Conservation (phyloP, 164 flowering plant genomes). For the Nymphaea colorata region DNA sequence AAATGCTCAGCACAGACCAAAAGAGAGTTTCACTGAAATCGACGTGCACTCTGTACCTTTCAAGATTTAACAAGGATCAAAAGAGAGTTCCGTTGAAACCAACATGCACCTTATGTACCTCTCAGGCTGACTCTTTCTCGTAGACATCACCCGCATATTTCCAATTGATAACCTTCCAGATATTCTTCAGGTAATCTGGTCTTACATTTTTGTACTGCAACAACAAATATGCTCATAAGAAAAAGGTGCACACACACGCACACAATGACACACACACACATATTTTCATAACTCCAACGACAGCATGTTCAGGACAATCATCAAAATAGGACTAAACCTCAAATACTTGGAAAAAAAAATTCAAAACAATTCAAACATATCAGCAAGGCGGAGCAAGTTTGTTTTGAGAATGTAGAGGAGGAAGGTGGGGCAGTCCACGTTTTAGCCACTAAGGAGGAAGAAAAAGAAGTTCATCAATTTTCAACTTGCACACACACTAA, state of each 20-base stretch:
- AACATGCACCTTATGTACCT: not conserved
- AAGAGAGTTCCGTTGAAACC: not conserved
- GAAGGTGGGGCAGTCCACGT: too few species aligned
- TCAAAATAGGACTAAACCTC: too few species aligned
- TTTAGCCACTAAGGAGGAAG: too few species aligned
- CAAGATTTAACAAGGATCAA: not conserved
- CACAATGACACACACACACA: too few species aligned
- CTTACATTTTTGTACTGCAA: constrained; percentile 95
- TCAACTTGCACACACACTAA: too few species aligned
- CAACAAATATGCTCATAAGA: not conserved
- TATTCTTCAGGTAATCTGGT: constrained; percentile 85
- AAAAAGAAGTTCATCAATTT: too few species aligned
- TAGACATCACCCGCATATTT: constrained; percentile 59
- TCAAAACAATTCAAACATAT: too few species aligned
- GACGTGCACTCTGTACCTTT: not conserved
- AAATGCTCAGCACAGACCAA: not conserved
- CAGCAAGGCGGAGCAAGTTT: too few species aligned
- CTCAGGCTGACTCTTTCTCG: constrained; percentile 42
- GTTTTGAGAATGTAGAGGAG: too few species aligned
- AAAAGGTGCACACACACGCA: too few species aligned
- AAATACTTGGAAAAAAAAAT: too few species aligned
- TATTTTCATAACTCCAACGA: too few species aligned
- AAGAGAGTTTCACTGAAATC: not conserved
- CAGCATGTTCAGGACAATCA: not conserved
- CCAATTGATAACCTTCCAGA: constrained; percentile 96